These are phyloP conservation scores for Sedum album DNA, from an alignment of 164 flowering plant species.

Conservation along the genomic window DNA sequence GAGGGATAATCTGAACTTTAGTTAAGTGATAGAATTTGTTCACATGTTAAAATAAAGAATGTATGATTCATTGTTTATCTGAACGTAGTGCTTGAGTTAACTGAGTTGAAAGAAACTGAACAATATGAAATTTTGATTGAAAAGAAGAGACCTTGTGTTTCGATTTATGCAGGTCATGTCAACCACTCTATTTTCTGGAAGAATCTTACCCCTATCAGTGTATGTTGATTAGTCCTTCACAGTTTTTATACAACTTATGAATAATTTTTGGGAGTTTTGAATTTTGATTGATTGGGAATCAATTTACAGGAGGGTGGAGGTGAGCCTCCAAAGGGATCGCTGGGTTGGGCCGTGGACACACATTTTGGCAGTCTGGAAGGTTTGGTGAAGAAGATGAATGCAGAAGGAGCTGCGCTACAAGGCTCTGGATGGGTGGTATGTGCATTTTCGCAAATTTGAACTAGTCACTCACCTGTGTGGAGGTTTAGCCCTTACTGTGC, in stretches of 20 bases:
- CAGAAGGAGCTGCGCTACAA: constrained; percentile 95
- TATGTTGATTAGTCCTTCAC: constrained; percentile 25
- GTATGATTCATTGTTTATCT: no score
- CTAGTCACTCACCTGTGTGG: not conserved
- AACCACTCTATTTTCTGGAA: constrained; percentile 99
- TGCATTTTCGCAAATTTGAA: not conserved
- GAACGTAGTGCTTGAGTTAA: no score
- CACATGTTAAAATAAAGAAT: no score
- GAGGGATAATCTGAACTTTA: no score
- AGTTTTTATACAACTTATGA: no score
- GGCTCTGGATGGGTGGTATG: constrained; percentile 99
- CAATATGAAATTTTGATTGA: not conserved
- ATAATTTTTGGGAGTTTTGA: not conserved
- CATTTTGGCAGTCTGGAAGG: constrained; percentile 72
- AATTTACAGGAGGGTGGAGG: constrained; percentile 89
- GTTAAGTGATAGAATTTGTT: no score
- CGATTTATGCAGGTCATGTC: constrained; percentile 58
- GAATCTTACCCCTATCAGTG: constrained; percentile 64
- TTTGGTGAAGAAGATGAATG: constrained; percentile 54
- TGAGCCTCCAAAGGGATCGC: constrained; percentile 70
- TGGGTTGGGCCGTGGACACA: constrained; percentile 73
- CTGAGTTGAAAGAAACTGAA: not conserved
- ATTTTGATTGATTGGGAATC: not conserved
- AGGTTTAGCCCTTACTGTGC: not conserved
- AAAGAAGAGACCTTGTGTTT: not conserved